Evolutionary conservation across 371 early-diverging fungal genomes (phyloP), one percentile per base, ranked within the genome.

Genomic region (Hamiltosporidium tvaerminnensis): DNA sequence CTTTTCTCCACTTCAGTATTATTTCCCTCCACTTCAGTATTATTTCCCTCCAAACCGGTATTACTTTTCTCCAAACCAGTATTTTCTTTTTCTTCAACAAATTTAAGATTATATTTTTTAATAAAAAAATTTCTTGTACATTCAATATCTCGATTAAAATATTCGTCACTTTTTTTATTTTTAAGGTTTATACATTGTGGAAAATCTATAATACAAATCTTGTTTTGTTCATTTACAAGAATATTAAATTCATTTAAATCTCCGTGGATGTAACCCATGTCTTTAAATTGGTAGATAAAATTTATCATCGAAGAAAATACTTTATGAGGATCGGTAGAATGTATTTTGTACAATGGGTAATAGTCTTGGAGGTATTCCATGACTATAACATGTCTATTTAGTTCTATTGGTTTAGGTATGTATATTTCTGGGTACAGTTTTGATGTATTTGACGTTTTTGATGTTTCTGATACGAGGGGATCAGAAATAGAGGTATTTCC

Each of bases 201-300:
- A 76, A 98, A 98, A 82, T 98, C 99, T 61, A 98, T 95, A 4
- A 95, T 79, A 33, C 81, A 86, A 30, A 76, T 68, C 0, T 84
- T 81, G 12, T 86, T 84, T 70, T 86, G 83, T 57, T 85, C 84
- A 54, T 82, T 84, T 58, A 98, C 82, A 74, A 98, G 80, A 57
- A 96, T 82, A 78, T 98, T 98, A 82, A 96, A 98, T 71, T 96
- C 99, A 83, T 98, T 98, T 72, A 96, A 96, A 79, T 98, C 99
- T 64, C 96, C 93, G 73, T 98, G 99, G 66, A 93, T 92, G 57
- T 96, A 82, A 44, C 99, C 99, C 62, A 88, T 82, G 50, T 86
- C 83, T 31, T 93, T 92, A 56, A 98, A 81, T 23, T 87, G 84
- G 44, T 91, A 90, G 64, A 96, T 88, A 76, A 95, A 75, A 66